Percentiles rank a stretch among this genome's conserved stretches.
These are phyloP conservation scores for Fusarium globosum DNA, from an alignment of 2,329 filamentous ascomycete genomes.

Conservation along the genomic window DNA sequence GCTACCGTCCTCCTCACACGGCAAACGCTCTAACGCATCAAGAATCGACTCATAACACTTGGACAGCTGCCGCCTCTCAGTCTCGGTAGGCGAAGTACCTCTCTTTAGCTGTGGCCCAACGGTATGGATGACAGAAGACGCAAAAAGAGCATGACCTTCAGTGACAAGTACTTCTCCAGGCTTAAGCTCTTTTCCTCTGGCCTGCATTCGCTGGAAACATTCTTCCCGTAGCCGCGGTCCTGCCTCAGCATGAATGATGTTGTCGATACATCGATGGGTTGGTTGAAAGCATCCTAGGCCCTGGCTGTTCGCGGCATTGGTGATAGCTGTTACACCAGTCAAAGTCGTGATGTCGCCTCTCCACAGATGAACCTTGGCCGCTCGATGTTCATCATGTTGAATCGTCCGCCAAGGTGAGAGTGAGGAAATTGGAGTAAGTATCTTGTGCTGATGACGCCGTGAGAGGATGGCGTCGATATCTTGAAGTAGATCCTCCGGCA, in stretches of 20 bases:
- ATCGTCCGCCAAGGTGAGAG: not conserved
- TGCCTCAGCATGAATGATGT: slow-evolving; percentile 37
- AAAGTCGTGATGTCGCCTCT: slow-evolving; percentile 40
- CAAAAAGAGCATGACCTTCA: slow-evolving; percentile 12
- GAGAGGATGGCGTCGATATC: slow-evolving; percentile 28
- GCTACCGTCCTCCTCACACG: not conserved
- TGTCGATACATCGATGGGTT: slow-evolving; percentile 40
- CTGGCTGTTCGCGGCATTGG: slow-evolving; percentile 38
- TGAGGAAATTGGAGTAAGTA: not conserved
- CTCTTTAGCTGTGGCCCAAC: slow-evolving; percentile 30
- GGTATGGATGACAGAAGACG: slow-evolving; percentile 27
- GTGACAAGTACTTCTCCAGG: slow-evolving; percentile 31
- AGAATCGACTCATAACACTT: slow-evolving; percentile 32
- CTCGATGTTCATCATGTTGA: fast-evolving
- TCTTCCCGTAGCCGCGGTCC: slow-evolving; percentile 35
- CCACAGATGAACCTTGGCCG: slow-evolving; percentile 21
- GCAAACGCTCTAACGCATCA: slow-evolving; percentile 1
- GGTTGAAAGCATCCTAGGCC: slow-evolving; percentile 41
- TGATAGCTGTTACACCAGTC: slow-evolving; percentile 28
- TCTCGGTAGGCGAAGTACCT: not conserved
- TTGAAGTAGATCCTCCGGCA: slow-evolving; percentile 5
- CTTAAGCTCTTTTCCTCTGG: not conserved
- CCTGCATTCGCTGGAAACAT: slow-evolving; percentile 28
- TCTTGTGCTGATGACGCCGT: slow-evolving; percentile 2
- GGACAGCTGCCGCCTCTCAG: not conserved